Base-by-base conservation (phyloP, 164 flowering plant genomes). In the Kalanchoe fedtschenkoi region DNA sequence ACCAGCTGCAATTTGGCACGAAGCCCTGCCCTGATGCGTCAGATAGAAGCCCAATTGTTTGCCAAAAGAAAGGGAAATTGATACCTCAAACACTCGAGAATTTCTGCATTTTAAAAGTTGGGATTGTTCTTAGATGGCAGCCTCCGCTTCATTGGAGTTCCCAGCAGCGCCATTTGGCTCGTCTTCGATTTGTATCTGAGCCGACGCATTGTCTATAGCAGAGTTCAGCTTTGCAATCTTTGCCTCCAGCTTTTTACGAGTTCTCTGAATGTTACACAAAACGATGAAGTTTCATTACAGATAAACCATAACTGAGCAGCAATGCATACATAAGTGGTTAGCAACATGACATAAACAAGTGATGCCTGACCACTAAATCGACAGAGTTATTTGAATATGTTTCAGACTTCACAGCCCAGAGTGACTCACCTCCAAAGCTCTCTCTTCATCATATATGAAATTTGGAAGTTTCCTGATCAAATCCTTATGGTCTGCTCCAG, bases 381-480 rank as follows among this genome's bases (percentile, higher is more conserved):
- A 1, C 1, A 42, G n/a, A 42, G 14, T 1, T 42, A 19, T 5
- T 6, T 19, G 14, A 3, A 34, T 34, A 26, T 60, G 13, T 26
- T 14, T 33, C 17, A 35, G 46, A 33, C 14, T 14, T 41, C 34
- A 1, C 34, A 57, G 65, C 68, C 66, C 35, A 15, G 72, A 64
- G 14, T 24, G 21, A 11, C 73, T 68, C 61, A 87, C 99, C 95
- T 95, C 97, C 77, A 88, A 71, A 70, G 91, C 91, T 65, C 87
- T 91, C 30, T 95, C 99, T 73, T 95, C 97, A 72, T 95, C 91
- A 72, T 87, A 88, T 15, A 88, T 84, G 72, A 90, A 93, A 55
- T 85, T 83, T 33, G 97, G 97, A 38, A 91, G 83, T 64, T 88
- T 95, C 70, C 77, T 80, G 93, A 95, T 83, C 66, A 91, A 71